Base-by-base conservation (phyloP, 805 yeast genomes). In the Huiozyma sinensis region DNA sequence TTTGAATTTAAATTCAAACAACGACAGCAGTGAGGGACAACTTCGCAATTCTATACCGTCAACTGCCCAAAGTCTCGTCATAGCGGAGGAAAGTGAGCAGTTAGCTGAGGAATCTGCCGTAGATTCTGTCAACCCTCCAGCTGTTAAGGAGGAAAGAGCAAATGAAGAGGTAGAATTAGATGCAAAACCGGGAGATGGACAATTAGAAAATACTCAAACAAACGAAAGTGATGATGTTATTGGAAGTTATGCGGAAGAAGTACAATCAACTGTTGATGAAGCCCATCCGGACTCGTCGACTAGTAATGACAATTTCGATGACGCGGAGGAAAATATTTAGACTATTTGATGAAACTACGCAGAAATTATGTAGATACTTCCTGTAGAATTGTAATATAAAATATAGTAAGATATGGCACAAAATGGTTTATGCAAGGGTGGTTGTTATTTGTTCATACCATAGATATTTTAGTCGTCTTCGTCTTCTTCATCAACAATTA, bases 281-380 rank as follows among this genome's bases (percentile, higher is more conserved):
- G n/a, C 29, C 12, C 39, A 30, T n/a, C 28, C 29, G 27, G 42
- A 39, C 6, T 29, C 41, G 5, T 29, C 30, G 13, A 36, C 44
- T 9, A 44, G 47, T 17, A 50, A 44, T 10, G 51, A 50, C 24
- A 43, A 43, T 7, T 50, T 45, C 39, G 54, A 50, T 36, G 51
- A 51, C 32, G 58, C 57, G 8, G 45, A 47, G 32, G 57, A 52
- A 30, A 46, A 43, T 11, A 49, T 47, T 17, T 39, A 39, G 36
- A 32, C 5, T 34, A 12, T 34, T 4, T 17, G 24, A 17, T 17
- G 24, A 17, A 17, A 17, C 24, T 17, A 17, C 24, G 24, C 24
- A 17, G 24, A 17, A 17, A 17, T 17, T 17, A 17, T 17, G 24
- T 17, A 17, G 24, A 3, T 17, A 4, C 24, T 17, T 17, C 4